Evolutionary conservation across 352 stramenopile genomes (phyloP).

Genomic region (Phytophthora nicotianae): DNA sequence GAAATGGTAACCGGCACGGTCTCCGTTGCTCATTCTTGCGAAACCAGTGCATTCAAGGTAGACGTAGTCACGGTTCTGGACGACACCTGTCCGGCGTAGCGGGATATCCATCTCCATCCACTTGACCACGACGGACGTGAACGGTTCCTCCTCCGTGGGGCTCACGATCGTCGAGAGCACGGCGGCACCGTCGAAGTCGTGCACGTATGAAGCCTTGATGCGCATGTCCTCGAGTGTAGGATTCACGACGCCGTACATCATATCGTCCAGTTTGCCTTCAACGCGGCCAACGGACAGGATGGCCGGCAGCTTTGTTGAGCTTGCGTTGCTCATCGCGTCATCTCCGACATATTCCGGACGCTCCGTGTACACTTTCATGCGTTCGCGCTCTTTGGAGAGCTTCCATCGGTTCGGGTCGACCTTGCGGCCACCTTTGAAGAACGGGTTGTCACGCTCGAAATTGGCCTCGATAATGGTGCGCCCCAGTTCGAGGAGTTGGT

Average conservation of each 20-base stretch:
- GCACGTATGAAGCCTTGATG: too few relatives aligned
- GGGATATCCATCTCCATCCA: constrained; percentile 48
- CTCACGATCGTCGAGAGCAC: constrained; percentile 37
- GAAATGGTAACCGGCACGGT: constrained; percentile 60
- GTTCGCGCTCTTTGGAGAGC: constrained; percentile 37
- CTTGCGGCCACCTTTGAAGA: constrained; percentile 28
- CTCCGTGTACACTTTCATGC: constrained; percentile 41
- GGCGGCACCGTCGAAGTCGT: constrained; percentile 31
- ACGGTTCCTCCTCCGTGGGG: constrained; percentile 27
- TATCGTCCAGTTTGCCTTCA: constrained; percentile 40
- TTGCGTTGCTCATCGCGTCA: constrained; percentile 23
- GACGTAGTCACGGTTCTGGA: constrained; percentile 66
- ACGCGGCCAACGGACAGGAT: constrained; percentile 37
- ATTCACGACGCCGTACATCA: constrained; percentile 44
- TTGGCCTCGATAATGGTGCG: constrained; percentile 40
- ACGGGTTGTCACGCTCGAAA: constrained; percentile 35
- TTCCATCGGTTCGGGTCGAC: constrained; percentile 37
- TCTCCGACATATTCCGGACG: constrained; percentile 28
- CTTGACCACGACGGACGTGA: constrained; percentile 41
- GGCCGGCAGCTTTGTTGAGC: constrained; percentile 29
- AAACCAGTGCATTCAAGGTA: constrained; percentile 60
- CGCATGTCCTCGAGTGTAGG: constrained; percentile 38
- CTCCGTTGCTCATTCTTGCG: constrained; percentile 41
- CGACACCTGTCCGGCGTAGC: constrained; percentile 30
- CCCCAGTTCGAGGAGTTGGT: constrained; percentile 37